Evolutionary conservation across 2,329 filamentous ascomycete species (phyloP).

Genomic region (Fusarium circinatum): DNA sequence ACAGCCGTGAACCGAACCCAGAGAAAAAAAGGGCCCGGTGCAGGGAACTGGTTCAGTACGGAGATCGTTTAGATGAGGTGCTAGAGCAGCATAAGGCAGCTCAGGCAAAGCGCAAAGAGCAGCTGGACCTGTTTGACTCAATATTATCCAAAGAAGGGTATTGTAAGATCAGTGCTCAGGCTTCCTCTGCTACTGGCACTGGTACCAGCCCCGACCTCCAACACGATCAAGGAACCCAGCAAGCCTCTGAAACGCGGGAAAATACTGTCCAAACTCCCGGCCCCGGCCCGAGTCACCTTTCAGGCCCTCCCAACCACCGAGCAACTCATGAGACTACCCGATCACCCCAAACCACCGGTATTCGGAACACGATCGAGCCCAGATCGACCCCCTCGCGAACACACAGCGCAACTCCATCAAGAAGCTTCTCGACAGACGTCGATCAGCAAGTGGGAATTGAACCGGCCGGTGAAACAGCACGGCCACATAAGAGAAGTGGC

Average conservation of each 20-base stretch:
- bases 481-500: background rate
- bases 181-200: background rate
- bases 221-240: too few species aligned
- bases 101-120: background rate
- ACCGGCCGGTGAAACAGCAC: accelerated
- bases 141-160: accelerated
- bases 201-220: background rate
- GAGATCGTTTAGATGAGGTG: background rate
- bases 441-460: background rate
- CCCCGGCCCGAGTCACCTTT: accelerated
- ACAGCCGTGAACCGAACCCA: background rate
- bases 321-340: accelerated
- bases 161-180: background rate
- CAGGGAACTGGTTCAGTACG: accelerated
- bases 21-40: accelerated
- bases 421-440: accelerated
- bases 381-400: background rate
- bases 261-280: background rate
- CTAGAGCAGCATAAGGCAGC: background rate
- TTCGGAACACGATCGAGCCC: background rate
- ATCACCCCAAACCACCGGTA: background rate
- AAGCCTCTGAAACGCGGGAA: accelerated
- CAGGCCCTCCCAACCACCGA: background rate
- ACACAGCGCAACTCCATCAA: background rate
- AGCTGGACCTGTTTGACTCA: accelerated